Conservation (phyloP, 208 protist species). For the Leishmania tarentolae region DNA sequence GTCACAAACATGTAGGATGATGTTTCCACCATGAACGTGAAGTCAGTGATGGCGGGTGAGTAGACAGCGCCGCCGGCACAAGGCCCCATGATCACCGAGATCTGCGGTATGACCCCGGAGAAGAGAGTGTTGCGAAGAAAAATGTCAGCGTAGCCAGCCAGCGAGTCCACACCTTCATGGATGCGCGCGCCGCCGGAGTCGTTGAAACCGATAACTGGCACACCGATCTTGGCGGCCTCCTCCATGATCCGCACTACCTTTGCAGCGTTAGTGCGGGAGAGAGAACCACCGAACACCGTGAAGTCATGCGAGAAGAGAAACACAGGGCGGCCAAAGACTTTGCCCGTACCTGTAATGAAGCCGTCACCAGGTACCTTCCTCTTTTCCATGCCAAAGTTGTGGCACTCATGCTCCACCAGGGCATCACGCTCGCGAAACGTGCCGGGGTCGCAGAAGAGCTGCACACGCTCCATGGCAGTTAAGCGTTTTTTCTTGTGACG, state of each 20-base stretch:
- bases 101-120: slow-evolving; percentile 96
- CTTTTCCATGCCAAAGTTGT: slow-evolving; percentile 94
- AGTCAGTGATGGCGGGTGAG: slow-evolving; percentile 97
- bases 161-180: slow-evolving; percentile 94
- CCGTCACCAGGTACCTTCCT: slow-evolving; percentile 89
- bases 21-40: slow-evolving; percentile 96
- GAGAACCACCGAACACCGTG: slow-evolving; percentile 94
- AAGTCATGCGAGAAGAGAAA: slow-evolving; percentile 97
- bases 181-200: slow-evolving; percentile 97
- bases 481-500: slow-evolving; percentile 93
- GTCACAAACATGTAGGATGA: slow-evolving; percentile 98
- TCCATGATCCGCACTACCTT: slow-evolving; percentile 98
- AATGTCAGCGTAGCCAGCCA: slow-evolving; percentile 96
- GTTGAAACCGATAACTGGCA: slow-evolving; percentile 96
- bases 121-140: slow-evolving; percentile 94
- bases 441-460: slow-evolving; percentile 91
- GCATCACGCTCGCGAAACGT: slow-evolving; percentile 94
- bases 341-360: slow-evolving; percentile 93
- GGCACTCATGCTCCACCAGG: slow-evolving; percentile 92
- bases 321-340: slow-evolving; percentile 93
- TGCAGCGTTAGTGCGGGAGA: slow-evolving; percentile 92
- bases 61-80: slow-evolving; percentile 92
- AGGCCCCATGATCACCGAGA: slow-evolving; percentile 97
- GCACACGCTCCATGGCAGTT: slow-evolving; percentile 94
- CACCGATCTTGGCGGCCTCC: slow-evolving; percentile 92